Percentiles rank a stretch among this genome's conserved stretches.
Evolutionary conservation across 2,329 filamentous ascomycete genomes (phyloP).

Genomic region (Verticillium dahliae): DNA sequence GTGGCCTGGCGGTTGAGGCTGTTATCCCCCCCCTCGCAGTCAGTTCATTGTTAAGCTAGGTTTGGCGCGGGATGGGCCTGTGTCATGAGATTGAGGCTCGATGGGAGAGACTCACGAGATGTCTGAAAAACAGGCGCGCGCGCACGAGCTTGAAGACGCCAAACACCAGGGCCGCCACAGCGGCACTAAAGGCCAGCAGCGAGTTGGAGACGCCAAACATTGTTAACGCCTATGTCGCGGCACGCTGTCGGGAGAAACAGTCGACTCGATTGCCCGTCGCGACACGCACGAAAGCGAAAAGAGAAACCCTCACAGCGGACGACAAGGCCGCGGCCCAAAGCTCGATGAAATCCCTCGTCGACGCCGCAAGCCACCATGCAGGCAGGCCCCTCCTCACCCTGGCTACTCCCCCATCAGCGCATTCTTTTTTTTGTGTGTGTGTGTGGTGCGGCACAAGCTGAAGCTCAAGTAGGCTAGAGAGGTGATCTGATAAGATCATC

Average conservation of each 20-base stretch:
- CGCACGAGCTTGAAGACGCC: conserved; percentile 3
- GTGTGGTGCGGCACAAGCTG: background rate
- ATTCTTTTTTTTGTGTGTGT: background rate
- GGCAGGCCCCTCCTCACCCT: background rate
- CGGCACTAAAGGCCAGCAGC: conserved; percentile 1
- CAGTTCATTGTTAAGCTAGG: background rate
- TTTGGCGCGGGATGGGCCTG: background rate
- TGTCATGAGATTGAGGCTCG: background rate
- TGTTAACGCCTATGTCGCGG: background rate
- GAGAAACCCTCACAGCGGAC: no score
- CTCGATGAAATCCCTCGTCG: background rate
- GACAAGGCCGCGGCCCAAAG: background rate
- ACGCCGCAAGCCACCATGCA: background rate
- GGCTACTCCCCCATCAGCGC: background rate
- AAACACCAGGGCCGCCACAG: conserved; percentile 4
- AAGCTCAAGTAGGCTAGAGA: background rate
- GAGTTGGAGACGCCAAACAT: conserved; percentile 4
- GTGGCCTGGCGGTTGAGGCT: conserved; percentile 11
- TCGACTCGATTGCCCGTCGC: no score
- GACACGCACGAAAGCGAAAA: no score
- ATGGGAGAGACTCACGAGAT: conserved; percentile 2
- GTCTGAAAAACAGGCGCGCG: conserved; percentile 4
- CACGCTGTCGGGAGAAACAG: no score
- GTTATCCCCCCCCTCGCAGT: no score
- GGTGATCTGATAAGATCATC: background rate